Conservation (phyloP, 2,329 filamentous ascomycete species). For the Trichoderma hamatum region DNA sequence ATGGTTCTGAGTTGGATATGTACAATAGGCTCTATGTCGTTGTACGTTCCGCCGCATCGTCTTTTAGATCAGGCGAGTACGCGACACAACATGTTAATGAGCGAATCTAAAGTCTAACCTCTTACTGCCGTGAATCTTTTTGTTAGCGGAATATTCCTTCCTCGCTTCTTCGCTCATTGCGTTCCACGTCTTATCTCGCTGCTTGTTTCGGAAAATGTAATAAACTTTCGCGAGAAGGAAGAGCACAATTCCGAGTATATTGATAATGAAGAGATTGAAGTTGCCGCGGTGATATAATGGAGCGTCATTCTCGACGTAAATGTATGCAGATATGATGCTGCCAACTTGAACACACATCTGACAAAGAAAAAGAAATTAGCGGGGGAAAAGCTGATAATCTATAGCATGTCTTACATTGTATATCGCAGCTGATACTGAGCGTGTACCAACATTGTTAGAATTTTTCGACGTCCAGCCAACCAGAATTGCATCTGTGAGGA, state of each 20-base stretch:
- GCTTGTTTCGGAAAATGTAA: constrained; percentile 7
- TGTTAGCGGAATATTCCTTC: background rate
- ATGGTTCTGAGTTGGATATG: too few relatives aligned
- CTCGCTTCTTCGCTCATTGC: constrained; percentile 4
- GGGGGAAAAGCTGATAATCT: background rate
- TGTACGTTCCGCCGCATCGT: too few relatives aligned
- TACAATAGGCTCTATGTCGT: too few relatives aligned
- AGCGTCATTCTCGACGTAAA: constrained; percentile 1
- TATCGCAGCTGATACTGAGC: constrained; percentile 17
- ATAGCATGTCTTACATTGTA: constrained; percentile 4
- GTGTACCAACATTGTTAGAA: constrained; percentile 18
- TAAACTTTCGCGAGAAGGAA: constrained; percentile 9
- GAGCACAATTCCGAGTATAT: constrained; percentile 8
- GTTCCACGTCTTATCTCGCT: constrained; percentile 11
- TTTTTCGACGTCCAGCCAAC: constrained; percentile 22
- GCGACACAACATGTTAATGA: background rate
- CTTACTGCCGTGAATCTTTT: background rate
- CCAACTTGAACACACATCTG: constrained; percentile 22
- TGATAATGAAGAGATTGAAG: constrained; percentile 8
- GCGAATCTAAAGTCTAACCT: constrained; percentile 17
- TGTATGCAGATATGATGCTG: constrained; percentile 18
- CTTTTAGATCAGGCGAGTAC: background rate
- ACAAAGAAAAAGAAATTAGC: background rate
- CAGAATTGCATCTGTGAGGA: background rate
- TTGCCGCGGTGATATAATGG: constrained; percentile 18